Conservation (phyloP, 2,329 filamentous ascomycete genomes). For the Cryphonectria japonica region DNA sequence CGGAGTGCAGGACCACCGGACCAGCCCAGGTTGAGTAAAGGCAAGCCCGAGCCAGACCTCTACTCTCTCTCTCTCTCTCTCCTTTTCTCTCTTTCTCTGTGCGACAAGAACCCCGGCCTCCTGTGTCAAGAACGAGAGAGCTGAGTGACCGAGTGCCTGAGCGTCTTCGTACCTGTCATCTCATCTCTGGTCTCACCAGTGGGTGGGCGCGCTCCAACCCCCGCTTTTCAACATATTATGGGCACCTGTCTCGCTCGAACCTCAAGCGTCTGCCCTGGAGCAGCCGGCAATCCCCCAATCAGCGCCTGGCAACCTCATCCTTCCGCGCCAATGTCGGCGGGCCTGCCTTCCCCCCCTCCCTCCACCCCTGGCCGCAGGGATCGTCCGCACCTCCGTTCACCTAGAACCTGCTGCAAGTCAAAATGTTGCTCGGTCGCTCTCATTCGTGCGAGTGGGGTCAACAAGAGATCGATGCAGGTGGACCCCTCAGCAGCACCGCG, state of each 20-base stretch:
- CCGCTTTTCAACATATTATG: conserved; percentile 1
- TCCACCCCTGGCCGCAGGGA: conserved; percentile 22
- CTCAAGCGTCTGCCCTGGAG: conserved; percentile 8
- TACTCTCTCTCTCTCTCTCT: too few species aligned
- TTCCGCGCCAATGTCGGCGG: conserved; percentile 26
- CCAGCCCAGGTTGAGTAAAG: neutral
- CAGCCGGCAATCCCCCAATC: conserved; percentile 26
- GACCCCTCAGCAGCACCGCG: conserved; percentile 17
- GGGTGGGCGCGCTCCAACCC: conserved; percentile 3
- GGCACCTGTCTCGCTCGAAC: conserved; percentile 7
- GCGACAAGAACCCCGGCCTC: neutral
- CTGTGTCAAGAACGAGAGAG: too few species aligned
- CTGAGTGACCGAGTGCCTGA: conserved; percentile 1
- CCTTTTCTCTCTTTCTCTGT: too few species aligned
- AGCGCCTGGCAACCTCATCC: conserved; percentile 20
- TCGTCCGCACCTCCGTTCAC: conserved; percentile 20
- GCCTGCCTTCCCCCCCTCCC: neutral
- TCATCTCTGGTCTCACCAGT: conserved; percentile 15
- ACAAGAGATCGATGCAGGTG: conserved; percentile 23
- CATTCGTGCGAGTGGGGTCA: conserved; percentile 27
- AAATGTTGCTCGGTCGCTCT: conserved; percentile 24
- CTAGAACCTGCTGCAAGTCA: conserved; percentile 24
- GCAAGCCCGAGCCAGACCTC: neutral
- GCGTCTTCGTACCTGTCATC: conserved; percentile 15
- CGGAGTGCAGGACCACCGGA: neutral